Conservation (phyloP, 495 filamentous ascomycete genomes). For the Pseudevernia furfuracea region DNA sequence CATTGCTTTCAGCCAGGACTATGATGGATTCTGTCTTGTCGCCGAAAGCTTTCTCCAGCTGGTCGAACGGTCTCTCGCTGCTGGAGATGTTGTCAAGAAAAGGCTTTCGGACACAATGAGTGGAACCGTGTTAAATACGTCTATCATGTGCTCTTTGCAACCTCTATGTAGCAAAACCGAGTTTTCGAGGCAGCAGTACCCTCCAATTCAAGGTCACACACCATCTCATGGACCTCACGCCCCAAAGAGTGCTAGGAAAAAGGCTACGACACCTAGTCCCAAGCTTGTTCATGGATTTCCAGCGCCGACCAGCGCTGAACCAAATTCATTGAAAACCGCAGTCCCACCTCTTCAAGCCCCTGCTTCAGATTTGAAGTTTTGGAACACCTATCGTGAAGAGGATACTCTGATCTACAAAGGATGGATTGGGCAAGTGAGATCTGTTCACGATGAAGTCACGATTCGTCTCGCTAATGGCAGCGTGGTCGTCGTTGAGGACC, state of each 20-base stretch:
- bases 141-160: constrained; percentile 31
- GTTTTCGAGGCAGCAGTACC: constrained; percentile 19
- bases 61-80: constrained; percentile 35
- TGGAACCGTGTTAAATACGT: constrained; percentile 37
- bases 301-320: neutral
- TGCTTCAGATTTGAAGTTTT: constrained; percentile 28
- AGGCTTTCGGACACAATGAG: constrained; percentile 33
- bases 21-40: constrained; percentile 32
- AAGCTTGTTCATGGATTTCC: constrained; percentile 13
- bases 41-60: constrained; percentile 39
- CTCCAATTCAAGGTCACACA: constrained; percentile 23
- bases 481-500: constrained; percentile 34
- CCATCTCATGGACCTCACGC: constrained; percentile 18
- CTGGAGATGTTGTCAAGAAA: constrained; percentile 42
- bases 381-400: constrained; percentile 30
- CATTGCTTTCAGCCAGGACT: constrained; percentile 27
- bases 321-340: neutral
- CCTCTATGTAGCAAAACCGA: constrained; percentile 28
- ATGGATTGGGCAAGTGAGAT: constrained; percentile 35
- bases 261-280: neutral
- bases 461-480: constrained; percentile 32
- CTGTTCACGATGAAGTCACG: constrained; percentile 29
- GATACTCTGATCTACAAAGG: constrained; percentile 34
- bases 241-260: neutral
- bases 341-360: constrained; percentile 14